Evolutionary conservation across 2,329 filamentous ascomycete species (phyloP).

Genomic region (Allantophomopsis lycopodina): DNA sequence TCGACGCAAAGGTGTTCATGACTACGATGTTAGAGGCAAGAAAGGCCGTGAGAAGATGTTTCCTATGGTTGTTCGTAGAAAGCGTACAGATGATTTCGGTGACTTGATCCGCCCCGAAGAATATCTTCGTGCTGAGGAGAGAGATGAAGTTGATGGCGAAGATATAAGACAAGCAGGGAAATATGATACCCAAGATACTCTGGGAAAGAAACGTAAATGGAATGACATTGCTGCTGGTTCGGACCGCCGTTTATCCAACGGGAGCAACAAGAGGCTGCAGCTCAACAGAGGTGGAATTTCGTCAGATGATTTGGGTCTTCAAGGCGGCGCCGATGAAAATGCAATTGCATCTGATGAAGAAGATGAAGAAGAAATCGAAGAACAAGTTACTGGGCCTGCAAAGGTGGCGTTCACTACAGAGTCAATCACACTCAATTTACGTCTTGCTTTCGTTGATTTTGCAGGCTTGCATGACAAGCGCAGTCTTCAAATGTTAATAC

Average conservation of each 20-base stretch:
- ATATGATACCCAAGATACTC: constrained; percentile 38
- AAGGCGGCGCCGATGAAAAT: constrained; percentile 31
- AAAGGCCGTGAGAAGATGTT: constrained; percentile 89
- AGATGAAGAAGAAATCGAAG: constrained; percentile 39
- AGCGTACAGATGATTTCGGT: constrained; percentile 80
- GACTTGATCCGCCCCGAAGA: constrained; percentile 90
- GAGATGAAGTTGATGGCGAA: constrained; percentile 59
- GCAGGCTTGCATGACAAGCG: constrained; percentile 86
- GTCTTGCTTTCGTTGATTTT: constrained; percentile 83
- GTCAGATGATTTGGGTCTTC: constrained; percentile 23
- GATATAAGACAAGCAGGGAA: constrained; percentile 39
- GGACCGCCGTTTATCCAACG: constrained; percentile 24
- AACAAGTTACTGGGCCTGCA: constrained; percentile 50
- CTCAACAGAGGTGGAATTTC: constrained; percentile 19
- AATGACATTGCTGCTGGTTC: constrained; percentile 46
- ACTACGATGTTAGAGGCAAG: constrained; percentile 84
- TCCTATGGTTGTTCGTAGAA: constrained; percentile 68
- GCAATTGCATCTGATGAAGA: constrained; percentile 38
- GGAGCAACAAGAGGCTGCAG: constrained; percentile 47
- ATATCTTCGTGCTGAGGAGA: constrained; percentile 83
- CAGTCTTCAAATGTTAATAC: constrained; percentile 87
- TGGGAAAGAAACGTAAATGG: constrained; percentile 93
- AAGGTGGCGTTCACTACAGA: constrained; percentile 57
- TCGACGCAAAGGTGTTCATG: constrained; percentile 79
- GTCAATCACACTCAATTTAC: constrained; percentile 53